Percentiles rank a stretch among this genome's conserved stretches.
Evolutionary conservation across 192 early-diverging fungal species (phyloP).

Genomic region (Linnemannia exigua): DNA sequence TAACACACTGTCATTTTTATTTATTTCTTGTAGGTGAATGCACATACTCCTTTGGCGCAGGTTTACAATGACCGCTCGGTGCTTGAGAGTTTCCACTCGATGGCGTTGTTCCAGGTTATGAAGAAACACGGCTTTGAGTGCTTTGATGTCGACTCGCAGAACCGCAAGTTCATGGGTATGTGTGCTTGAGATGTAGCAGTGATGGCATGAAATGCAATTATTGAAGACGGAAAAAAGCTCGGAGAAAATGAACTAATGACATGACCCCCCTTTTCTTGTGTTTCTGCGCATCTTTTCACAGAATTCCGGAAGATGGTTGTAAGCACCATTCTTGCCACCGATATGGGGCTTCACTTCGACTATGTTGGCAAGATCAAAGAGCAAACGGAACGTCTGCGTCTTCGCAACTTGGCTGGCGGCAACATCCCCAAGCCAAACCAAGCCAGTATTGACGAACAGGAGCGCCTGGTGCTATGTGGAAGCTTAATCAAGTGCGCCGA

Average conservation of each 20-base stretch:
- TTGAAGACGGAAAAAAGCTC: neutral
- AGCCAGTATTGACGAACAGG: slow-evolving; percentile 62
- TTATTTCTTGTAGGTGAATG: slow-evolving; percentile 65
- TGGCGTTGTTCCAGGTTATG: slow-evolving; percentile 77
- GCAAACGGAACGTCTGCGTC: slow-evolving; percentile 67
- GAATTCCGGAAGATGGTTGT: slow-evolving; percentile 81
- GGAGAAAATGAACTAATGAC: neutral
- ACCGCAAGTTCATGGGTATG: slow-evolving; percentile 57
- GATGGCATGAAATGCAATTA: too few species aligned
- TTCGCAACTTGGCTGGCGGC: slow-evolving; percentile 42
- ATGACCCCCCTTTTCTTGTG: neutral
- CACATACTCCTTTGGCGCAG: slow-evolving; percentile 84
- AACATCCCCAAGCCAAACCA: slow-evolving; percentile 60
- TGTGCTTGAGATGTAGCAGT: neutral
- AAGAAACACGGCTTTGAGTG: slow-evolving; percentile 69
- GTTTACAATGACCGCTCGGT: slow-evolving; percentile 96
- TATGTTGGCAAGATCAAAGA: slow-evolving; percentile 82
- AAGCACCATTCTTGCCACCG: slow-evolving; percentile 82
- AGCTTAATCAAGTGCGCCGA: slow-evolving; percentile 87
- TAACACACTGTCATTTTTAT: neutral
- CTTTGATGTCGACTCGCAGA: slow-evolving; percentile 55
- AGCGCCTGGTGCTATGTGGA: slow-evolving; percentile 74
- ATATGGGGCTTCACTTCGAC: slow-evolving; percentile 86
- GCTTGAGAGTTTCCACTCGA: slow-evolving; percentile 93
- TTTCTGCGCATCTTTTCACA: slow-evolving; percentile 32